Percentiles rank a stretch among this genome's conserved stretches.
Evolutionary conservation across 2,329 filamentous ascomycete genomes (phyloP).

Genomic region (Mollisia scopiformis): DNA sequence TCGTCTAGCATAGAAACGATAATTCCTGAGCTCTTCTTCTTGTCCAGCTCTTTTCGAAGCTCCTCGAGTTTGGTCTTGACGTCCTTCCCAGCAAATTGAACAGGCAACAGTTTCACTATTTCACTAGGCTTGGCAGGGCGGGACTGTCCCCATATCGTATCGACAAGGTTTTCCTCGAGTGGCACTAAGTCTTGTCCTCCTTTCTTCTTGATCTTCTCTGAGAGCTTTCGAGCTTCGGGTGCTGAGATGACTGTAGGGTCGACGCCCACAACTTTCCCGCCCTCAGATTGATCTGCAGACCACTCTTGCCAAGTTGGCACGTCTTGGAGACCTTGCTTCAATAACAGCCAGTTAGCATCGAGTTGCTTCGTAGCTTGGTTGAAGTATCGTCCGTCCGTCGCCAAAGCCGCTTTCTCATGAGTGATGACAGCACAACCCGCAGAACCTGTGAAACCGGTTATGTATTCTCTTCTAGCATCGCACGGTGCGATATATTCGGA

Average conservation of each 20-base stretch:
- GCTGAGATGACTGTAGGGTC: slow-evolving; percentile 85
- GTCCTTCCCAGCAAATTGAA: slow-evolving; percentile 79
- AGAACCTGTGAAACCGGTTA: slow-evolving; percentile 93
- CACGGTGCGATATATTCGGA: slow-evolving; percentile 98
- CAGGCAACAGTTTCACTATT: slow-evolving; percentile 70
- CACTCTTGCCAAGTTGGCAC: slow-evolving; percentile 98
- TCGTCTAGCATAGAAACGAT: slow-evolving; percentile 96
- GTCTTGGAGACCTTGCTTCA: slow-evolving; percentile 92
- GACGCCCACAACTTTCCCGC: slow-evolving; percentile 86
- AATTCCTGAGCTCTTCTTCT: slow-evolving; percentile 85
- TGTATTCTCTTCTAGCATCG: slow-evolving; percentile 87
- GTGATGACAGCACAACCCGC: slow-evolving; percentile 92
- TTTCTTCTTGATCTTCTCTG: slow-evolving; percentile 84
- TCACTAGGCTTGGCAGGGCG: slow-evolving; percentile 77
- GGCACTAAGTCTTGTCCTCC: slow-evolving; percentile 78
- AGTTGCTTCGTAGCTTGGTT: slow-evolving; percentile 93
- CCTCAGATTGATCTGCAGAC: slow-evolving; percentile 83
- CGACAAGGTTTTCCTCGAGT: slow-evolving; percentile 83
- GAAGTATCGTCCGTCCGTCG: slow-evolving; percentile 97
- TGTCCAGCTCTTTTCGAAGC: slow-evolving; percentile 86
- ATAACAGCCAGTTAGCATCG: slow-evolving; percentile 85
- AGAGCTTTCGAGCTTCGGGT: slow-evolving; percentile 73
- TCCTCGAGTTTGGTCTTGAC: slow-evolving; percentile 83
- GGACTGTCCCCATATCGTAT: slow-evolving; percentile 79
- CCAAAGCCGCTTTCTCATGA: slow-evolving; percentile 81